These are phyloP conservation scores for Yamadazyma mexicana DNA, from an alignment of 1,139 yeast species.

Conservation along the genomic window DNA sequence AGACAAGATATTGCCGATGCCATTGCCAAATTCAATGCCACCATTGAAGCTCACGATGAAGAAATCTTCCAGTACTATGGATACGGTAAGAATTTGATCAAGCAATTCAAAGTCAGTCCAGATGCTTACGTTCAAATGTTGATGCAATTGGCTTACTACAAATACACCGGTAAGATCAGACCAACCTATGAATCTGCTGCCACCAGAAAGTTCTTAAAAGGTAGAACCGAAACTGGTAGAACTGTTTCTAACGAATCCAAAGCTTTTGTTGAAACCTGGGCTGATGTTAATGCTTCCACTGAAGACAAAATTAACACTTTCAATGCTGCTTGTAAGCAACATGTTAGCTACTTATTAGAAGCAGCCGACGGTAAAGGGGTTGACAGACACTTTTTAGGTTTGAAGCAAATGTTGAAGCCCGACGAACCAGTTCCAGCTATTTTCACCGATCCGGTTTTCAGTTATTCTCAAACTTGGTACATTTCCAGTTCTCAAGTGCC, in stretches of 20 bases:
- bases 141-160: slow-evolving; percentile 76
- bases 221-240: slow-evolving; percentile 96
- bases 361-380: slow-evolving; percentile 90
- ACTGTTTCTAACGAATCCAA: slow-evolving; percentile 77
- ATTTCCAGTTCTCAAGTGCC: slow-evolving; percentile 88
- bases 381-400: slow-evolving; percentile 91
- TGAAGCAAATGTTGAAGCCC: slow-evolving; percentile 66
- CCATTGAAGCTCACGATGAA: slow-evolving; percentile 57
- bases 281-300: slow-evolving; percentile 51
- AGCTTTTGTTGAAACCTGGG: slow-evolving; percentile 75
- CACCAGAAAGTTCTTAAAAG: slow-evolving; percentile 82
- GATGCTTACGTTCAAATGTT: slow-evolving; percentile 78
- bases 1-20: slow-evolving; percentile 57
- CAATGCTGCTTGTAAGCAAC: slow-evolving; percentile 73
- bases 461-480: slow-evolving; percentile 82
- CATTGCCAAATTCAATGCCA: slow-evolving; percentile 51
- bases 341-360: slow-evolving; percentile 68
- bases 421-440: slow-evolving; percentile 69
- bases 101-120: slow-evolving; percentile 68
- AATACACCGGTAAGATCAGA: slow-evolving; percentile 74
- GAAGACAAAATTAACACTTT: slow-evolving; percentile 68
- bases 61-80: slow-evolving; percentile 71
- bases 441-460: slow-evolving; percentile 73
- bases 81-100: slow-evolving; percentile 69
- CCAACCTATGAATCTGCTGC: slow-evolving; percentile 98